phyloP scores from a whole-genome alignment of 129 eudicot species.

The Saposhnikovia divaricata region DNA sequence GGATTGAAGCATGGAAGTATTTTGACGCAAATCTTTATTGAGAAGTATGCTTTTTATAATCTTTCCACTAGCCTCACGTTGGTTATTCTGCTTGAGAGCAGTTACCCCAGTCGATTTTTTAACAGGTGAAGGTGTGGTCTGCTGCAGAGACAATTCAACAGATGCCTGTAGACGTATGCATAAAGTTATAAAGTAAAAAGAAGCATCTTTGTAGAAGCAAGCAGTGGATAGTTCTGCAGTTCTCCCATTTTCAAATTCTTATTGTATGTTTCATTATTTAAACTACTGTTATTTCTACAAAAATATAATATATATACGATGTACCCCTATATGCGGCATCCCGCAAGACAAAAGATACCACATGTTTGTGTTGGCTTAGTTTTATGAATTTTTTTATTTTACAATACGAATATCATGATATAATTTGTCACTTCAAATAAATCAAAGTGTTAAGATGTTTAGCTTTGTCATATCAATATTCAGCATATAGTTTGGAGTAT shows the following conservation, averaged over 20 bases:
- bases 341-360: neutral
- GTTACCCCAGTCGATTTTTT: constrained; percentile 30
- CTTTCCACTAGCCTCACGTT: constrained; percentile 64
- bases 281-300: neutral
- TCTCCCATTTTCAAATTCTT: neutral
- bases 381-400: too few relatives aligned
- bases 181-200: neutral
- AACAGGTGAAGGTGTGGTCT: constrained; percentile 30
- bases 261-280: neutral
- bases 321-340: neutral
- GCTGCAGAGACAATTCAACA: constrained; percentile 33
- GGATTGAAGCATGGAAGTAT: constrained; percentile 30
- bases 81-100: constrained; percentile 46
- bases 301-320: too few relatives aligned
- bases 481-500: neutral
- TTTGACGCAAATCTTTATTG: constrained; percentile 57
- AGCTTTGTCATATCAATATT: neutral
- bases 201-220: neutral
- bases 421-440: neutral
- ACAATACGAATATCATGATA: neutral
- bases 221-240: neutral
- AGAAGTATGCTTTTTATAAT: constrained; percentile 74
- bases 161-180: constrained; percentile 29
- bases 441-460: neutral
- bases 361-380: neutral